Conservation (phyloP, 2,329 filamentous ascomycete species). For the Colletotrichum destructivum region DNA sequence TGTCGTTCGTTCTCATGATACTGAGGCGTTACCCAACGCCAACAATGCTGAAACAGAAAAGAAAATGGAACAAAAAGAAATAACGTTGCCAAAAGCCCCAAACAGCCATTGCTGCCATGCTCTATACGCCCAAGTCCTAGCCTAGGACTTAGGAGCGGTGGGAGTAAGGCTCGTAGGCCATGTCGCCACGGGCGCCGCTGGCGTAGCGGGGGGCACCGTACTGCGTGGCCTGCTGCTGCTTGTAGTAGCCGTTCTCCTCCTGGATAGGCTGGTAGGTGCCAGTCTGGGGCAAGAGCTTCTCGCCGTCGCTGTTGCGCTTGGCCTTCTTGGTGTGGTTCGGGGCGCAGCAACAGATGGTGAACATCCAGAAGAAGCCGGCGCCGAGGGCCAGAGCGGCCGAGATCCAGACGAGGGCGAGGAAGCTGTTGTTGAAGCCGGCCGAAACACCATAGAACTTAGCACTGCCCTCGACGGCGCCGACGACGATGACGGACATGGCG, state of each 20-base stretch:
- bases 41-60: conserved; percentile 32
- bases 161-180: conserved; percentile 76
- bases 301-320: conserved; percentile 55
- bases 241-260: conserved; percentile 58
- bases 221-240: conserved; percentile 52
- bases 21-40: conserved; percentile 38
- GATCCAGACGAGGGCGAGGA: conserved; percentile 84
- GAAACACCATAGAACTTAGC: conserved; percentile 81
- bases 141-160: conserved; percentile 63
- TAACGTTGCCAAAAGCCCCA: conserved; percentile 12
- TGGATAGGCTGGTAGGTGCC: conserved; percentile 63
- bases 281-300: conserved; percentile 65
- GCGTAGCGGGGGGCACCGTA: conserved; percentile 58
- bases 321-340: conserved; percentile 56
- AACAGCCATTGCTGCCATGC: conserved; percentile 6
- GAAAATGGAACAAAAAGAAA: not conserved
- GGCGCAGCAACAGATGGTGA: conserved; percentile 92
- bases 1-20: conserved; percentile 36
- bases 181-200: conserved; percentile 61
- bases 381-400: conserved; percentile 82
- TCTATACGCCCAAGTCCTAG: not conserved
- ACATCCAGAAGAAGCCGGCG: conserved; percentile 89
- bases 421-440: conserved; percentile 76
- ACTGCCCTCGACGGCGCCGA: conserved; percentile 76
- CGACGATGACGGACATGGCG: conserved; percentile 79